phyloP scores from a whole-genome alignment of 768 basidiomycete genomes.

The Mrakia gelida region DNA sequence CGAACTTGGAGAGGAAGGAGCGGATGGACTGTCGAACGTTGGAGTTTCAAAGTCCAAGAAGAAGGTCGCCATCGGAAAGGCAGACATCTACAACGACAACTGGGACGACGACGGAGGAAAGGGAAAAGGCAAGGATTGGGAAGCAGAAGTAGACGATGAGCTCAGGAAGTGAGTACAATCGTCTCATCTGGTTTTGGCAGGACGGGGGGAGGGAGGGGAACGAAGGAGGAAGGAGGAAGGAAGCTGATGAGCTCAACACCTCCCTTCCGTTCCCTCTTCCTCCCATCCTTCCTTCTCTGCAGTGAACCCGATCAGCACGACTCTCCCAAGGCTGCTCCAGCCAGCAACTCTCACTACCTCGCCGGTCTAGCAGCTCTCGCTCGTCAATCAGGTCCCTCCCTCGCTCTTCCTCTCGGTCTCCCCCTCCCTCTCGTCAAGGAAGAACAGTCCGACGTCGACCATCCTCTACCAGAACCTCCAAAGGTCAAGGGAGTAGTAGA shows the following conservation, averaged over 20 bases:
- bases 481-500: conserved; percentile 1
- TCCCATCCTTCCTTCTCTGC: not conserved
- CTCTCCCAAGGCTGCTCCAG: not conserved
- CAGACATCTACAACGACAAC: conserved; percentile 32
- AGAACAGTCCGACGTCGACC: not conserved
- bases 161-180: conserved; percentile 5
- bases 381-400: conserved; percentile 1
- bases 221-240: not conserved
- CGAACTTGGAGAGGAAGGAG: conserved; percentile 19
- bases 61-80: conserved; percentile 12
- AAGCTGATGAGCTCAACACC: not conserved
- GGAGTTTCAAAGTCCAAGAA: conserved; percentile 3
- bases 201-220: not conserved
- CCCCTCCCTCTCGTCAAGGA: not conserved
- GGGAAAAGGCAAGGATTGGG: conserved; percentile 21
- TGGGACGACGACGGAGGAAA: conserved; percentile 20
- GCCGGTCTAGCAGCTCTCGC: conserved; percentile 21
- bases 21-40: conserved; percentile 18
- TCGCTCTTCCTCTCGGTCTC: not conserved
- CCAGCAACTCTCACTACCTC: conserved; percentile 10
- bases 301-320: conserved; percentile 18
- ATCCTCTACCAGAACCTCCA: not conserved
- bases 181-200: not conserved
- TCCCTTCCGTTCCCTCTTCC: not conserved
- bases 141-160: conserved; percentile 22